Conservation (phyloP, 495 filamentous ascomycete genomes). For the Penicillium mononematosum region DNA sequence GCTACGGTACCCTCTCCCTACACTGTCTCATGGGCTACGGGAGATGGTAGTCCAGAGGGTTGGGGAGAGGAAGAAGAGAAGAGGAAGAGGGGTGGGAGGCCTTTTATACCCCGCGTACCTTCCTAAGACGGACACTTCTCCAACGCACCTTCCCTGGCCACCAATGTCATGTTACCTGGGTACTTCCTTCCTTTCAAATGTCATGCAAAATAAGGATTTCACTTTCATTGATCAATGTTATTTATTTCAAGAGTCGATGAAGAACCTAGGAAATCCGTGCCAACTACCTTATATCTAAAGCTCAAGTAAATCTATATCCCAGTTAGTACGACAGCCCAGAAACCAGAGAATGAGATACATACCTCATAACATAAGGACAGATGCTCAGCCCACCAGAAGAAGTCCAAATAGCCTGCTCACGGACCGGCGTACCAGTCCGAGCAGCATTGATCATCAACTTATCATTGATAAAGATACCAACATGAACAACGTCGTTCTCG, state of each 20-base stretch:
- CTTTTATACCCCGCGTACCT: background rate
- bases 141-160: no score
- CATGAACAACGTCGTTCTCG: conserved; percentile 15
- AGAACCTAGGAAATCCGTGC: no score
- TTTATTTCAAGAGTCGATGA: no score
- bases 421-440: conserved; percentile 19
- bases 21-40: background rate
- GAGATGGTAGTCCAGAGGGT: background rate
- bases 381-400: conserved; percentile 23
- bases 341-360: conserved; percentile 2
- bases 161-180: no score
- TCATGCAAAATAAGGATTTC: no score
- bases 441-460: conserved; percentile 24
- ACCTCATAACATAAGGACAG: conserved; percentile 22
- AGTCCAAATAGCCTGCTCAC: conserved; percentile 24
- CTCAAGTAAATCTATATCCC: conserved; percentile 7
- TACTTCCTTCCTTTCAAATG: no score
- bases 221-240: no score
- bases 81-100: background rate
- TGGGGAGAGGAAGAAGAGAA: background rate
- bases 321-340: conserved; percentile 2
- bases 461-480: conserved; percentile 20
- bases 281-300: background rate
- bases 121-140: no score
- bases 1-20: background rate